Percentiles rank a stretch among this genome's conserved stretches.
These are phyloP conservation scores for Starmerella floris DNA, from an alignment of 805 yeast species.

Conservation along the genomic window DNA sequence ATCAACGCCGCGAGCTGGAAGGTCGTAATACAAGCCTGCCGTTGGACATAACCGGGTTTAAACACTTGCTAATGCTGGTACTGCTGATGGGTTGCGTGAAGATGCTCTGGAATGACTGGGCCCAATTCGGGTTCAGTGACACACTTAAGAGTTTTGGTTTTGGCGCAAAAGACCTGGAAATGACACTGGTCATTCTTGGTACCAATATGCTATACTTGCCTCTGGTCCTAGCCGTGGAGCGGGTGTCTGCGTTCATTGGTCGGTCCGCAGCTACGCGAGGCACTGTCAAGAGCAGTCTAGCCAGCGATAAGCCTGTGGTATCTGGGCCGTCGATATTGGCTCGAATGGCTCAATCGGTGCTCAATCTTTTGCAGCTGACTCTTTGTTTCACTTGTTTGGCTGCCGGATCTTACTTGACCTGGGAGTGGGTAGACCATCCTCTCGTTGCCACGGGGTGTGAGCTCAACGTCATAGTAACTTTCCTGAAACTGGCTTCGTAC, in stretches of 20 bases:
- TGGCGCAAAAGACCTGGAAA: conserved; percentile 24
- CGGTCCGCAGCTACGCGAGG: too few species aligned
- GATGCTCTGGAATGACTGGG: conserved; percentile 30
- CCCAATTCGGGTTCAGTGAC: conserved; percentile 28
- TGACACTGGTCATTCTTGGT: conserved; percentile 22
- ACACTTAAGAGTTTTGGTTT: conserved; percentile 26
- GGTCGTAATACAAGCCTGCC: conserved; percentile 11
- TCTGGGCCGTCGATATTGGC: not conserved
- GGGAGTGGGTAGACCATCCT: conserved; percentile 30
- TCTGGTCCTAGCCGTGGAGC: conserved; percentile 29
- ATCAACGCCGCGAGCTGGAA: conserved; percentile 9
- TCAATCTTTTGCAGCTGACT: conserved; percentile 27
- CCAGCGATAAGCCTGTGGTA: not conserved
- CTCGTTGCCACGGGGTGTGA: conserved; percentile 34
- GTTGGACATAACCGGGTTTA: conserved; percentile 27
- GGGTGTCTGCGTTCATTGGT: conserved; percentile 20
- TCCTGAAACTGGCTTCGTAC: conserved; percentile 33
- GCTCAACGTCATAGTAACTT: conserved; percentile 31
- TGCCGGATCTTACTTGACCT: conserved; percentile 17
- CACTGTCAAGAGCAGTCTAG: not conserved
- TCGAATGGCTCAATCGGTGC: conserved; percentile 25
- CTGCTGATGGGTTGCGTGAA: conserved; percentile 31
- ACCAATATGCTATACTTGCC: conserved; percentile 29
- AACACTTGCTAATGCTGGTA: conserved; percentile 31
- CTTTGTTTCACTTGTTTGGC: conserved; percentile 20